Conservation (phyloP, 1,284 basidiomycete species). For the Schizophyllum commune region DNA sequence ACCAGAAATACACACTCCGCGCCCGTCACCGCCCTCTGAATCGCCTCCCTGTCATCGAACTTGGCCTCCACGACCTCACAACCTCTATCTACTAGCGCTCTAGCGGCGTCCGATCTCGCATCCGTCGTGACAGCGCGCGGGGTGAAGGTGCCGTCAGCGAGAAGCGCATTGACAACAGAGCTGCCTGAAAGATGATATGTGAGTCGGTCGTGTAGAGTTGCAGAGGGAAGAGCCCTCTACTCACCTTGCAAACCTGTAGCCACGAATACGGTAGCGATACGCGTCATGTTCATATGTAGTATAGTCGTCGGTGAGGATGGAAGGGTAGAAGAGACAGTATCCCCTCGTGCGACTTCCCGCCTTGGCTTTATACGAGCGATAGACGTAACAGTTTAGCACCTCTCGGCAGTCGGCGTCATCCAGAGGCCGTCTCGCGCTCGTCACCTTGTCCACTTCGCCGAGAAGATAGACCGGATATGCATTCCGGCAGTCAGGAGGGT, state of each 20-base stretch:
- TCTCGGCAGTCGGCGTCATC: too few species aligned
- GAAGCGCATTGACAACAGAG: constrained; percentile 5
- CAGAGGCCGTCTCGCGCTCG: too few species aligned
- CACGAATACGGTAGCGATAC: constrained; percentile 5
- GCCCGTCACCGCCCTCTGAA: constrained; percentile 6
- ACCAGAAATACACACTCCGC: constrained; percentile 11
- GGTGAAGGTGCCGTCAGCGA: constrained; percentile 12
- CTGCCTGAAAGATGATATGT: background rate
- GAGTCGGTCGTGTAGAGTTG: background rate
- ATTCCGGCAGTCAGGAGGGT: too few species aligned
- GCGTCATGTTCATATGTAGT: background rate
- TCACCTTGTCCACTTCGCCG: too few species aligned
- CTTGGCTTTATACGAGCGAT: too few species aligned
- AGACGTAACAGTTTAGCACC: too few species aligned
- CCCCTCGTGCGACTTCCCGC: too few species aligned
- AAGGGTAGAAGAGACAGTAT: too few species aligned
- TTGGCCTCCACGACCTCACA: constrained; percentile 9
- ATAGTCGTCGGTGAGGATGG: too few species aligned
- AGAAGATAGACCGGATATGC: too few species aligned
- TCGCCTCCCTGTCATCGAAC: constrained; percentile 1
- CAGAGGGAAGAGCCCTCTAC: too few species aligned
- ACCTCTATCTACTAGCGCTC: constrained; percentile 4
- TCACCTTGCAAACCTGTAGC: constrained; percentile 2
- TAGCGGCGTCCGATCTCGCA: constrained; percentile 5
- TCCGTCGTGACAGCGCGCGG: constrained; percentile 12